These are phyloP conservation scores for Aspergillus fumigatiaffinis DNA, from an alignment of 2,329 filamentous ascomycete genomes.

Conservation along the genomic window DNA sequence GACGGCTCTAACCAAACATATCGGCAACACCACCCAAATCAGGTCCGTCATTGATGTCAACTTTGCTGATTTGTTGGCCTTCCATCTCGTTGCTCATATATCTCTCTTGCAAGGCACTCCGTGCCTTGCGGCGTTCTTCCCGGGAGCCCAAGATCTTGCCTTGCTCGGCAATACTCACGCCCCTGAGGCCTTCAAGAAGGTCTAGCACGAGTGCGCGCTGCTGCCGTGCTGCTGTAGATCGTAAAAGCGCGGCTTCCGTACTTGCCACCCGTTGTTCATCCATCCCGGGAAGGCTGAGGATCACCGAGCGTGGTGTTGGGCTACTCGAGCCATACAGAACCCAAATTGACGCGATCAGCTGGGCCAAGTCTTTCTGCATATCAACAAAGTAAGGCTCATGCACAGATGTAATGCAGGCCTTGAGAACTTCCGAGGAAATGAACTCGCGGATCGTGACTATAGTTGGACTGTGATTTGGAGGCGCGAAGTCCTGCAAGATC, in stretches of 20 bases:
- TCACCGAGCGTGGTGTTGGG: constrained; percentile 66
- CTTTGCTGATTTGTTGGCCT: constrained; percentile 36
- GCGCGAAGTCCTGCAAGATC: constrained; percentile 72
- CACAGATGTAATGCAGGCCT: constrained; percentile 83
- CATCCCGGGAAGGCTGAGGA: constrained; percentile 78
- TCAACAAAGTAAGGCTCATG: constrained; percentile 97
- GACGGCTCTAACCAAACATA: constrained; percentile 45
- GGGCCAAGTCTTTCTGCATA: constrained; percentile 85
- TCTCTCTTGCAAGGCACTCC: constrained; percentile 39
- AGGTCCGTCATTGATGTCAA: constrained; percentile 45
- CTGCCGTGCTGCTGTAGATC: constrained; percentile 60
- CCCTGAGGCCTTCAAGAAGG: constrained; percentile 78
- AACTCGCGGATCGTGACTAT: constrained; percentile 76
- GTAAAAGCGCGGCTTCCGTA: constrained; percentile 56
- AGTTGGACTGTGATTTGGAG: constrained; percentile 45
- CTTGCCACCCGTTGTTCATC: constrained; percentile 62
- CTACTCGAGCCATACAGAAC: constrained; percentile 69
- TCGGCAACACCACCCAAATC: constrained; percentile 52
- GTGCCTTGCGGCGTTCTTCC: constrained; percentile 41
- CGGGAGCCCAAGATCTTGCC: constrained; percentile 64
- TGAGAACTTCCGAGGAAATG: constrained; percentile 81
- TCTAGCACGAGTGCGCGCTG: constrained; percentile 81
- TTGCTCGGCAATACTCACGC: constrained; percentile 88
- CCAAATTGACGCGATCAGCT: constrained; percentile 81
- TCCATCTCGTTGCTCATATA: constrained; percentile 46